Base-by-base conservation (phyloP, 148 eudicot species). In the Vaccinium darrowii region DNA sequence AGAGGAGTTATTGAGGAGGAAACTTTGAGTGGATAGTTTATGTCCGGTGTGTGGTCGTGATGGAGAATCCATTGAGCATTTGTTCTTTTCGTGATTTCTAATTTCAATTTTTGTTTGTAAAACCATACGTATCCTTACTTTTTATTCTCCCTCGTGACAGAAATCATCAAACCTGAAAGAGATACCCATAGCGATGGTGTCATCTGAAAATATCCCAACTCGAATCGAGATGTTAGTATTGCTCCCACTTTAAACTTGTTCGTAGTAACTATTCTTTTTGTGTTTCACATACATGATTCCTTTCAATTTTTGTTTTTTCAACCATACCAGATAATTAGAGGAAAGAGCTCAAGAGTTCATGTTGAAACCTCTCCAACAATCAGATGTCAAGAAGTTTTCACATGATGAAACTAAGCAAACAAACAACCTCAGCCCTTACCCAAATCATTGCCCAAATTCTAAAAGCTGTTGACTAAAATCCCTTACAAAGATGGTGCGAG, bases 311-410 rank as follows among this genome's bases (percentile, higher is more conserved):
- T 27, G 11, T 0, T 0, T 30, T 43, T 43, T 72, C 0, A 4
- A 39, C 21, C 52, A 19, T 77, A 25, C 14, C 69, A 84, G 89
- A 76, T 87, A 87, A 80, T 69, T 87, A 84, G 87, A 87, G 82
- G 87, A 51, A 77, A 85, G 89, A 65, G 89, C 89, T 53, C 71
- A 84, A 82, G 89, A 87, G 49, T 87, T 84, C 75, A 77, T 87
- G 85, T 79, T 87, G 81, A 84, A 87, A 33, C 89, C 87, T 81
- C 82, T 84, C 74, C 80, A 82, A 71, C 89, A 84, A 84, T 81
- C 87, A 47, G 87, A 87, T 71, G 65, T 87, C 8, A 78, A 81
- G 63, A 84, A 84, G 71, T 84, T 88, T 83, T 79, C 89, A 85
- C 58, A 84, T 85, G 84, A 73, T 51, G 81, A 72, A 88, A 60